phyloP scores from a whole-genome alignment of 345 rosid genomes.

The Lepidium sativum region DNA sequence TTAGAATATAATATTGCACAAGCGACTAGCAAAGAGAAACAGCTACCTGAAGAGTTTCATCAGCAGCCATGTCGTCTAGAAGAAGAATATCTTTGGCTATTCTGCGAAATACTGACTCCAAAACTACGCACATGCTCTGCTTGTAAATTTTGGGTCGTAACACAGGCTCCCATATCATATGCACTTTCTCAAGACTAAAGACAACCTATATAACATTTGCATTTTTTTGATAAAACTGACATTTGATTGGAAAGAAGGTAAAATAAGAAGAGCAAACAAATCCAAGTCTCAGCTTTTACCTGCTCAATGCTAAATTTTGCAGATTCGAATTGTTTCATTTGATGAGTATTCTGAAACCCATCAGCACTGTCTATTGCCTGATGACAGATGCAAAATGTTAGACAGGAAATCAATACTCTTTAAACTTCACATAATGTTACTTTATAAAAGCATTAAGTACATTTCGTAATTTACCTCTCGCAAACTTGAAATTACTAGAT shows the following conservation, averaged over 20 bases:
- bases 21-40: not conserved
- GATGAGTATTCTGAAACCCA: constrained; percentile 93
- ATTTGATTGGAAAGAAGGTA: not conserved
- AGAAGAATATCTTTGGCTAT: constrained; percentile 66
- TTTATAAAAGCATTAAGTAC: not conserved
- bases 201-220: constrained; percentile 45
- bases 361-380: constrained; percentile 89
- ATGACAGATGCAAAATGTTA: constrained; percentile 16
- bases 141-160: constrained; percentile 68
- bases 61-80: constrained; percentile 95
- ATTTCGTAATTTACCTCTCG: constrained; percentile 47
- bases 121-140: constrained; percentile 69
- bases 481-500: constrained; percentile 57
- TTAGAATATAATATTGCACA: not conserved
- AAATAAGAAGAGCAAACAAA: not conserved
- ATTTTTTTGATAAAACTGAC: constrained; percentile 3
- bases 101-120: constrained; percentile 77
- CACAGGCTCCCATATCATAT: constrained; percentile 87
- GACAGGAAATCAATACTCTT: not conserved
- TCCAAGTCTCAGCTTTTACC: constrained; percentile 33
- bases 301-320: constrained; percentile 86
- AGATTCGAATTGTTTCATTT: constrained; percentile 68
- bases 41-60: constrained; percentile 82
- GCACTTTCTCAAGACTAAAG: constrained; percentile 88
- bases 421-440: not conserved